Evolutionary conservation across 495 filamentous ascomycete species (phyloP), one percentile per base, ranked within the genome.

Genomic region (Evansstolkia leycettana): DNA sequence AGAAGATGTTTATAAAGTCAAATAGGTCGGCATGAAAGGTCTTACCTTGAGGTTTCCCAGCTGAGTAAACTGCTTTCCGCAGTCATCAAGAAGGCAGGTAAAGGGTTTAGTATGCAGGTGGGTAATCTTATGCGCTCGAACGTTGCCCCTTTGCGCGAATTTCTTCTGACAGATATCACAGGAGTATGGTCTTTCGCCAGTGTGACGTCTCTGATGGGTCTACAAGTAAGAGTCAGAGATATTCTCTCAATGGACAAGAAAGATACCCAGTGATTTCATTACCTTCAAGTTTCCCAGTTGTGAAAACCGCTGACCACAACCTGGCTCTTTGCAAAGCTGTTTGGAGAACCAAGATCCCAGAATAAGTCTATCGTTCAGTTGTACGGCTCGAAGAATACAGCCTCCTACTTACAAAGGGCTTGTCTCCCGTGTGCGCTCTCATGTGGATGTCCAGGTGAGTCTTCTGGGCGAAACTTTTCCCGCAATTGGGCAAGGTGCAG

Each of bases 391-490:
- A 27, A n/a, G 5, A 19, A 26, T 13, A 16, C 25, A 14, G 27
- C 5, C n/a, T 3, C 40, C 7, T 14, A 69, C 84, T 67, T 58
- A 94, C 84, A 62, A 88, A 94, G 40, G 89, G 89, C 43, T 86
- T 85, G 31, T 86, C 75, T 13, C 89, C 89, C 2, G 88, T 94
- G 49, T 96, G 89, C 7, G 86, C 80, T 48, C 89, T 73, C 29
- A 71, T 80, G 48, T 96, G 89, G 25, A 92, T 95, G 40, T 93
- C 85, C 25, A 94, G 69, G 52, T 95, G 87, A 2, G 88, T 95
- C 57, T 89, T 94, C 52, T 96, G 89, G 37, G 76, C 75, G 57
- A 94, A 94, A 41, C 67, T 74, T 62, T 90, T 94, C 38, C 70
- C 63, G 47, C 89, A 96, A 10, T 76, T 72, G 9, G 76, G 69